Evolutionary conservation across 2,329 filamentous ascomycete species (phyloP).

Genomic region (Aotearoamyces nothofagi): DNA sequence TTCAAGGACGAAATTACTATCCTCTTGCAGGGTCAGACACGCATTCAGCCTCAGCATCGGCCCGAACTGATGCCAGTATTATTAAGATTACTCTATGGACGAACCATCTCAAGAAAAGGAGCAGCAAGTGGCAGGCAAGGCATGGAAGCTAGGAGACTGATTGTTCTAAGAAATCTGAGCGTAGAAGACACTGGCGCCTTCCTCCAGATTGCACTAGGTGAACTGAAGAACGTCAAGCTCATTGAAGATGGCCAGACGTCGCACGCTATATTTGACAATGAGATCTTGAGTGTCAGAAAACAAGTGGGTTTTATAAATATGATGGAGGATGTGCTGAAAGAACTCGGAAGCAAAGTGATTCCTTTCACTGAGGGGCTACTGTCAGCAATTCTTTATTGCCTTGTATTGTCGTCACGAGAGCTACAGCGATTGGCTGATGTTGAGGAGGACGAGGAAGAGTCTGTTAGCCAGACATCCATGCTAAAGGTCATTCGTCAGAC

Average conservation of each 20-base stretch:
- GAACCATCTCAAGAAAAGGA: conserved; percentile 71
- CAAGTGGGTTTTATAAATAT: conserved; percentile 88
- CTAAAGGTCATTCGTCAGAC: conserved; percentile 51
- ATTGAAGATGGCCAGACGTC: conserved; percentile 23
- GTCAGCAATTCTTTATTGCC: conserved; percentile 67
- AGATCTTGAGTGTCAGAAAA: conserved; percentile 54
- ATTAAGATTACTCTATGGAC: conserved; percentile 75
- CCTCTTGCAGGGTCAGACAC: conserved; percentile 62
- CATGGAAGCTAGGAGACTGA: conserved; percentile 66
- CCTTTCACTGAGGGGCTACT: conserved; percentile 55
- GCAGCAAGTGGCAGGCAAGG: conserved; percentile 64
- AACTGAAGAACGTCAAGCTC: conserved; percentile 45
- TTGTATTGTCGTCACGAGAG: conserved; percentile 52
- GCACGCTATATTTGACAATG: conserved; percentile 34
- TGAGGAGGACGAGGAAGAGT: conserved; percentile 20
- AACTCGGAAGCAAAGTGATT: conserved; percentile 59
- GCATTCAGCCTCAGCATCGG: conserved; percentile 61
- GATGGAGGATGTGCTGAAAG: conserved; percentile 73
- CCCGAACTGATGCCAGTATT: conserved; percentile 68
- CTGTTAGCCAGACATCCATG: conserved; percentile 33
- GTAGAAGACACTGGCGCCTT: conserved; percentile 66
- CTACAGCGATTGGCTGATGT: conserved; percentile 25
- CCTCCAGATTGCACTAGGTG: conserved; percentile 65
- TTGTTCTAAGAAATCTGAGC: conserved; percentile 64
- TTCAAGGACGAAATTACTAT: conserved; percentile 92